Evolutionary conservation across 768 basidiomycete species (phyloP).

Genomic region (Suillus paluster): DNA sequence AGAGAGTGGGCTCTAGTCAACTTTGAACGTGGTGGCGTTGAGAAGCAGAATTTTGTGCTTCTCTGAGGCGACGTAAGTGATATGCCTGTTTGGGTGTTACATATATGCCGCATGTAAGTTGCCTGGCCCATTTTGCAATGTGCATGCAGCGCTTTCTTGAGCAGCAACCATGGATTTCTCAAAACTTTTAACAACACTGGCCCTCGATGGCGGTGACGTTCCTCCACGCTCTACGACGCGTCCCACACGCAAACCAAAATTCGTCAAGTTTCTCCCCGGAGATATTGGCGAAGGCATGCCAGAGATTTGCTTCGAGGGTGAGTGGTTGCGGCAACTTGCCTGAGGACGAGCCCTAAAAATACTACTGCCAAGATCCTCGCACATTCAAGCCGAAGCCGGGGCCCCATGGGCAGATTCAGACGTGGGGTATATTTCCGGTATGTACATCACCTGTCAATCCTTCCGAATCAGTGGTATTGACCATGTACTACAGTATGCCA

Average conservation of each 20-base stretch:
- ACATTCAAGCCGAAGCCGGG: slow-evolving; percentile 19
- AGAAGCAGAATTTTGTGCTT: background rate
- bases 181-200: background rate
- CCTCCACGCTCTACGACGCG: background rate
- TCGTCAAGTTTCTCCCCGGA: slow-evolving; percentile 28
- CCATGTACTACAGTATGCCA: slow-evolving; percentile 23
- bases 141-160: background rate
- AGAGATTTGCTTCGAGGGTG: slow-evolving; percentile 31
- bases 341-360: slow-evolving; percentile 15
- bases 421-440: slow-evolving; percentile 36
- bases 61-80: background rate
- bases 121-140: background rate
- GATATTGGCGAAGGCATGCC: slow-evolving; percentile 32
- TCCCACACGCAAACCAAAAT: background rate
- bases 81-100: background rate
- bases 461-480: background rate
- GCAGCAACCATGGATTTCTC: background rate
- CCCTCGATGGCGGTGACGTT: background rate
- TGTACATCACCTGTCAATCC: background rate
- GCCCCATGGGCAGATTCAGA: slow-evolving; percentile 32
- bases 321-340: background rate
- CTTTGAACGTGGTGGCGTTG: background rate
- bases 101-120: background rate
- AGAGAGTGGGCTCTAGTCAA: background rate
- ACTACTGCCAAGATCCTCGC: slow-evolving; percentile 12